Conservation (phyloP, 441 rosid species). For the Geranium incanum region DNA sequence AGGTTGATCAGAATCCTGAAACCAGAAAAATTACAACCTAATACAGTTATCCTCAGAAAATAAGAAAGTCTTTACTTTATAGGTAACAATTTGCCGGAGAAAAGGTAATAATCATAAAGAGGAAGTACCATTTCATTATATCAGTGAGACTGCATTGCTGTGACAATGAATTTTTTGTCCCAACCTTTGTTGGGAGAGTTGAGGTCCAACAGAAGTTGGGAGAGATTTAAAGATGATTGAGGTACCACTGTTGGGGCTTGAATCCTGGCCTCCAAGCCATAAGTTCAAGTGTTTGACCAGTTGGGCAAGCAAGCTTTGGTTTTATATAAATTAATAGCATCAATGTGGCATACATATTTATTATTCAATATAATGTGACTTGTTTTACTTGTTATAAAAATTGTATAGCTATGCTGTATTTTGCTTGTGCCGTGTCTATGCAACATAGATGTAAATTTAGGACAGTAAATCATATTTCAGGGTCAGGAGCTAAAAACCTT, state of each 20-base stretch:
- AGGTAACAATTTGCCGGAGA: neutral
- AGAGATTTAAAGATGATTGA: too few species aligned
- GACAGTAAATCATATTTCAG: neutral
- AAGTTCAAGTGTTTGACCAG: too few species aligned
- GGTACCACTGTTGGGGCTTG: too few species aligned
- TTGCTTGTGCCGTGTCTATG: neutral
- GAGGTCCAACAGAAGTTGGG: too few species aligned
- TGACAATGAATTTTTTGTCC: neutral
- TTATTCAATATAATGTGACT: neutral
- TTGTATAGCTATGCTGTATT: neutral
- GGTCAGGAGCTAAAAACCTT: constrained; percentile 46
- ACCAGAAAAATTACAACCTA: constrained; percentile 21
- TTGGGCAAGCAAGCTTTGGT: neutral
- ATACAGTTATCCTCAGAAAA: constrained; percentile 12
- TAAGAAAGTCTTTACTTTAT: neutral
- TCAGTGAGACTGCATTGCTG: neutral
- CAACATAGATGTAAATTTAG: neutral
- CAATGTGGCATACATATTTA: neutral
- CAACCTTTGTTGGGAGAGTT: too few species aligned
- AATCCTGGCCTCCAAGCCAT: too few species aligned
- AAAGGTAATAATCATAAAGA: neutral
- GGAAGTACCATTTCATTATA: neutral
- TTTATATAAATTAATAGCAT: neutral
- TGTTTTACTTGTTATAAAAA: neutral
- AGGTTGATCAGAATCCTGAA: constrained; percentile 96